phyloP scores from a whole-genome alignment of 2,329 filamentous ascomycete genomes.

The Talaromyces pinophilus region DNA sequence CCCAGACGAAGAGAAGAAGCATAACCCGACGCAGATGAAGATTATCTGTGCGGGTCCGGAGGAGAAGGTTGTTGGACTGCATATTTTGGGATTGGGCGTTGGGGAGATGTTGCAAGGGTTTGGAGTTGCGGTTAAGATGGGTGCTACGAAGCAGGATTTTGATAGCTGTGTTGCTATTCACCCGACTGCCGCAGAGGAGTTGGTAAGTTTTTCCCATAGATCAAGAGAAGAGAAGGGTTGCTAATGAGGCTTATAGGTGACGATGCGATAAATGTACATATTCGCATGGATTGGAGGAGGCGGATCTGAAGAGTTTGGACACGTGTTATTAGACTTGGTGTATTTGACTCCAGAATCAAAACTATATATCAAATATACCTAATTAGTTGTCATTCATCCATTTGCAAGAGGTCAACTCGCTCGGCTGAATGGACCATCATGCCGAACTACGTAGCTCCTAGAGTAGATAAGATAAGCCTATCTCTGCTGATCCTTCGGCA shows the following conservation, averaged over 20 bases:
- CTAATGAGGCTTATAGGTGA: constrained; percentile 13
- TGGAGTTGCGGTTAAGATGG: constrained; percentile 77
- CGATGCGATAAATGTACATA: constrained; percentile 21
- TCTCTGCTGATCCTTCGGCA: constrained; percentile 2
- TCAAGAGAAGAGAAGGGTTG: not conserved
- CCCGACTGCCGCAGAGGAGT: constrained; percentile 73
- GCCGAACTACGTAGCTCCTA: not conserved
- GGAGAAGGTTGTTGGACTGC: constrained; percentile 54
- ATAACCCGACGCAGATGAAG: constrained; percentile 55
- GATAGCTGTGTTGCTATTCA: constrained; percentile 75
- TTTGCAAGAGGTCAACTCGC: not conserved
- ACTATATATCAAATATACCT: not conserved
- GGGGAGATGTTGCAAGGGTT: constrained; percentile 74
- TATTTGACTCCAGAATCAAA: not conserved
- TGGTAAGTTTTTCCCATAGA: constrained; percentile 50
- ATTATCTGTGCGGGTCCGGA: constrained; percentile 51
- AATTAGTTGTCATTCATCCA: not conserved
- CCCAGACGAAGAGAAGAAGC: constrained; percentile 50
- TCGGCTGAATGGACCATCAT: not conserved
- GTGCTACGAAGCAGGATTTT: constrained; percentile 74
- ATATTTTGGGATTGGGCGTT: constrained; percentile 51
- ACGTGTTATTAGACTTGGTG: not conserved
- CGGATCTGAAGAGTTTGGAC: not conserved
- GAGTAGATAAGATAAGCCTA: constrained; percentile 11
- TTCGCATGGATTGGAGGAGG: not conserved